Percentiles rank a stretch among this genome's conserved stretches.
Evolutionary conservation across 1,139 yeast species (phyloP).

Genomic region (Scheffersomyces illinoinensis): DNA sequence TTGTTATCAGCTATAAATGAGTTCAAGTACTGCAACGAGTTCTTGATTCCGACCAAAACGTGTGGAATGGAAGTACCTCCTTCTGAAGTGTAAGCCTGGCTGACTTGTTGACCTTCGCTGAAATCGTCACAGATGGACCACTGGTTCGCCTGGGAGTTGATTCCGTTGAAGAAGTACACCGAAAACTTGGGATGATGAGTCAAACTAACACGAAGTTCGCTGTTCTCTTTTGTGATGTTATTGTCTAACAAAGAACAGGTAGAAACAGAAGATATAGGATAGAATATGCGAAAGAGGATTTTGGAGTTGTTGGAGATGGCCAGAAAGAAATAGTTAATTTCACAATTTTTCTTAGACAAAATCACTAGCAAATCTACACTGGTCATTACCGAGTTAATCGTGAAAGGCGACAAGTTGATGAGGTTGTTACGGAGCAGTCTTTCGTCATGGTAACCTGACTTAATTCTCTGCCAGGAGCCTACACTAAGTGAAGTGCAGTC

Average conservation of each 20-base stretch:
- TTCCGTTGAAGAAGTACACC: conserved; percentile 62
- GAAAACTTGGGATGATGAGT: conserved; percentile 73
- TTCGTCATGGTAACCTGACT: conserved; percentile 56
- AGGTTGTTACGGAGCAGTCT: conserved; percentile 43
- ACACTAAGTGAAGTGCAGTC: conserved; percentile 69
- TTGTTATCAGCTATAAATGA: conserved; percentile 50
- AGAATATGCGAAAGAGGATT: conserved; percentile 69
- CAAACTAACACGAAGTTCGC: conserved; percentile 53
- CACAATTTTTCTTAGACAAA: conserved; percentile 65
- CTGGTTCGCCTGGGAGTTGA: conserved; percentile 56
- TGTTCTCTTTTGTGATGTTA: conserved; percentile 41
- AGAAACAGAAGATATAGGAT: conserved; percentile 51
- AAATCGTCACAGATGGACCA: conserved; percentile 86
- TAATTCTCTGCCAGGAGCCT: conserved; percentile 78
- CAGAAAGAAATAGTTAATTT: conserved; percentile 71
- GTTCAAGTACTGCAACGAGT: conserved; percentile 53
- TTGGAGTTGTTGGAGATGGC: conserved; percentile 67
- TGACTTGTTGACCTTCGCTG: conserved; percentile 79
- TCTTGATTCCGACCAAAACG: conserved; percentile 53
- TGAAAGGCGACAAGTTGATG: conserved; percentile 64
- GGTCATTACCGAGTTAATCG: conserved; percentile 61
- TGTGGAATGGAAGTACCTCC: conserved; percentile 55
- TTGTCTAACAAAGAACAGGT: conserved; percentile 52
- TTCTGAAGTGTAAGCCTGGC: conserved; percentile 60
- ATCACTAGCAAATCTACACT: conserved; percentile 69